Evolutionary conservation across 2,329 filamentous ascomycete species (phyloP).

Genomic region (Cladosporium sp.): DNA sequence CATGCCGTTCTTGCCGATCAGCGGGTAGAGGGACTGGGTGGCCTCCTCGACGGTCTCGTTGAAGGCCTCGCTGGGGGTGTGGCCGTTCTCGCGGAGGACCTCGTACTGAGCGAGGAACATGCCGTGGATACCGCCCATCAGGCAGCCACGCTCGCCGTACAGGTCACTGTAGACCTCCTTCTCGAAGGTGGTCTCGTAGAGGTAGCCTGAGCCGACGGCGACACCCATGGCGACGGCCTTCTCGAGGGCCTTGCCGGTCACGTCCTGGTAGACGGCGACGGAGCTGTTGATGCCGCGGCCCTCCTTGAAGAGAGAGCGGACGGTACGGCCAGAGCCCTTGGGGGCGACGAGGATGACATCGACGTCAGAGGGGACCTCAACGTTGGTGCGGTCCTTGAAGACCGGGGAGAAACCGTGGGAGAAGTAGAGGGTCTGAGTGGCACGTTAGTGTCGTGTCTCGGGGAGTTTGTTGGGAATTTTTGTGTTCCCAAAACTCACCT

Average conservation of each 20-base stretch:
- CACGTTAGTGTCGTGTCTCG: neutral
- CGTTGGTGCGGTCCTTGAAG: conserved; percentile 99
- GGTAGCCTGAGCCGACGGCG: conserved; percentile 93
- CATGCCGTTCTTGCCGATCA: conserved; percentile 97
- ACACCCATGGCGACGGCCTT: conserved; percentile 95
- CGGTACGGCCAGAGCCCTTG: conserved; percentile 98
- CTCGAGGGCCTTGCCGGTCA: conserved; percentile 96
- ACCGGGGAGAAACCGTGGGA: conserved; percentile 99
- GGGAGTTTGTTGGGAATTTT: no score
- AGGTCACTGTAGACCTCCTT: conserved; percentile 99
- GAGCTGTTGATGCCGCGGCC: conserved; percentile 99
- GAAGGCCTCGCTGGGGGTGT: conserved; percentile 97
- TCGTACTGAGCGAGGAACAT: conserved; percentile 99
- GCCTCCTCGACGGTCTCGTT: conserved; percentile 99
- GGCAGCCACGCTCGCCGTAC: conserved; percentile 98
- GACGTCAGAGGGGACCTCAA: conserved; percentile 90
- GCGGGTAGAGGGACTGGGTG: conserved; percentile 93
- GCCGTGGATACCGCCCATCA: conserved; percentile 99
- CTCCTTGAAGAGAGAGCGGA: conserved; percentile 97
- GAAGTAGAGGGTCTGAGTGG: conserved; percentile 88
- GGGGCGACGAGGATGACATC: conserved; percentile 99
- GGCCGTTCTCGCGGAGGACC: conserved; percentile 96
- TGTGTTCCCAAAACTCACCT: conserved; percentile 52
- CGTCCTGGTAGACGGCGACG: conserved; percentile 96
- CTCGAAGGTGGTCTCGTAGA: conserved; percentile 99